A percentile compares a stretch with the other conserved stretches of the same genome.
Conservation (phyloP, 257 asterid species). For the Rehmannia glutinosa region DNA sequence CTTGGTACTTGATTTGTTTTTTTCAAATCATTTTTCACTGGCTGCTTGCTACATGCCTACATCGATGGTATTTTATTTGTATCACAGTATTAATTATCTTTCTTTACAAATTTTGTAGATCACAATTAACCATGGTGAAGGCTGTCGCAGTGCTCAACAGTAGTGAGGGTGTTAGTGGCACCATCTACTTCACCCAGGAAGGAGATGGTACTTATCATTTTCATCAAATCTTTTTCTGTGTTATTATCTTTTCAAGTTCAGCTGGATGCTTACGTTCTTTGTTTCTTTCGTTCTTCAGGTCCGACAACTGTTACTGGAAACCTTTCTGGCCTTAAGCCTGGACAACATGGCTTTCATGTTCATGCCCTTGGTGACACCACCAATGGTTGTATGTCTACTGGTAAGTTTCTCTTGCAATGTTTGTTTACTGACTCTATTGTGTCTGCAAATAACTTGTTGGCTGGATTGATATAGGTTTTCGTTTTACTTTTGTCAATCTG, state of each 20-base stretch:
- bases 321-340: slow-evolving; percentile 82
- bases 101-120: slow-evolving; percentile 35
- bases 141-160: slow-evolving; percentile 86
- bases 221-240: background rate
- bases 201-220: slow-evolving; percentile 60
- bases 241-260: background rate
- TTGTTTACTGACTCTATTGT: background rate
- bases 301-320: slow-evolving; percentile 79
- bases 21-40: background rate
- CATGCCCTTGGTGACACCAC: slow-evolving; percentile 99
- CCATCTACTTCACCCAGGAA: slow-evolving; percentile 69
- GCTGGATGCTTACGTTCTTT: background rate
- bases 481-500: slow-evolving; percentile 6
- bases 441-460: background rate
- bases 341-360: slow-evolving; percentile 93
- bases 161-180: slow-evolving; percentile 89
- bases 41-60: background rate
- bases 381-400: slow-evolving; percentile 98
- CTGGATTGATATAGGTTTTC: background rate
- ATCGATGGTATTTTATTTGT: background rate
- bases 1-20: too few relatives aligned
- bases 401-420: slow-evolving; percentile 34
- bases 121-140: slow-evolving; percentile 84
- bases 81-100: background rate
- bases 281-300: slow-evolving; percentile 32